Conservation (phyloP, 2,329 filamentous ascomycete species). For the Nemania serpens region DNA sequence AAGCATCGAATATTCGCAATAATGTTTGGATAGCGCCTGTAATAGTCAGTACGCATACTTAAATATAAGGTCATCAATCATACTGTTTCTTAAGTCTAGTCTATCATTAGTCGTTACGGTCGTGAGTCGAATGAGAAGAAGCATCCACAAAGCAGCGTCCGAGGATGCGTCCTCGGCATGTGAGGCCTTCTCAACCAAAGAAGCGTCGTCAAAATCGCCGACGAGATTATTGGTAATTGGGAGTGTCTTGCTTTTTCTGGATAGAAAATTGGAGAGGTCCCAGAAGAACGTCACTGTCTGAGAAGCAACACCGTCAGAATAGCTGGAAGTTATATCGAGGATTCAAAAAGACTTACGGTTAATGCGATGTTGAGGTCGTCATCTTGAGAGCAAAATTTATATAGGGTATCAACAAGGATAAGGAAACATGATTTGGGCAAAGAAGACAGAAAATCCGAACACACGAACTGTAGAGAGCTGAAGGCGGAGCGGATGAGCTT, state of each 20-base stretch:
- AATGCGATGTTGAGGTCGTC: constrained; percentile 95
- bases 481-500: constrained; percentile 86
- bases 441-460: constrained; percentile 87
- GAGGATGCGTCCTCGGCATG: constrained; percentile 64
- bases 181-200: constrained; percentile 62
- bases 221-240: constrained; percentile 63
- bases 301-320: constrained; percentile 23
- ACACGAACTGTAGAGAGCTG: constrained; percentile 86
- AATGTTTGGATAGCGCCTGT: constrained; percentile 83
- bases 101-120: constrained; percentile 72
- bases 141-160: constrained; percentile 76
- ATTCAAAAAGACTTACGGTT: constrained; percentile 62
- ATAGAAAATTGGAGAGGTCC: constrained; percentile 89
- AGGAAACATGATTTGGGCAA: constrained; percentile 73
- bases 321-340: not conserved
- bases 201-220: constrained; percentile 58
- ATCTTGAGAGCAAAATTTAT: constrained; percentile 84
- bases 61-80: constrained; percentile 29
- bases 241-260: constrained; percentile 61
- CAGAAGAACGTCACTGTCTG: constrained; percentile 93
- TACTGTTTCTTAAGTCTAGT: constrained; percentile 77
- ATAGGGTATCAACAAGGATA: constrained; percentile 82
- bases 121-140: constrained; percentile 72
- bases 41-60: constrained; percentile 42
- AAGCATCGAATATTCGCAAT: constrained; percentile 88